A percentile compares a stretch with the other conserved stretches of the same genome.
Conservation (phyloP, 139 green algal genomes). For the Micractinium sp. region DNA sequence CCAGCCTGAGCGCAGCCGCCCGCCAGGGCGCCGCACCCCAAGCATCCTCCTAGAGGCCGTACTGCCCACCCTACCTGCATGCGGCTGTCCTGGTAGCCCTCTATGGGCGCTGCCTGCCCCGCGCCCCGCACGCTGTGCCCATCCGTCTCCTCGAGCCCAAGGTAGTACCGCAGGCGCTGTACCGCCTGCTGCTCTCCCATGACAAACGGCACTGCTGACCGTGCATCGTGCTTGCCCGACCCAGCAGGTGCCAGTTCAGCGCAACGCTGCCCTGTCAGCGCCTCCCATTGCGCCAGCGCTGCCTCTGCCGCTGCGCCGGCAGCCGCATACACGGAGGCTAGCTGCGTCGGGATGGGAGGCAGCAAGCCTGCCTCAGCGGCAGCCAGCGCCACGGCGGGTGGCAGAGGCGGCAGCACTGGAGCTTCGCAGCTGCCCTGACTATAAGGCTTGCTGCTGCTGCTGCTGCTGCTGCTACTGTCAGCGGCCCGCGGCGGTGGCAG, state of each 20-base stretch:
- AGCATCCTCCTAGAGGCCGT: background rate
- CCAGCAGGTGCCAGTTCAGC: background rate
- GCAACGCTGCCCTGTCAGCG: background rate
- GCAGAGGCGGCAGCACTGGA: slow-evolving; percentile 4
- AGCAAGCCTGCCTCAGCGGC: background rate
- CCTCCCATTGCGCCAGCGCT: background rate
- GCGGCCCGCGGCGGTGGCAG: background rate
- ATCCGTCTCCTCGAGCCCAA: background rate
- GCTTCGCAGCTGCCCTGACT: too few species aligned
- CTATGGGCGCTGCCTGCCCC: slow-evolving; percentile 17
- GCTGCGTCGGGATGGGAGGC: background rate
- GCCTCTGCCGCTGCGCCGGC: background rate
- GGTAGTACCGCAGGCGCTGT: slow-evolving; percentile 21
- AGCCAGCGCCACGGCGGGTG: background rate
- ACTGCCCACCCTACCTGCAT: slow-evolving; percentile 15
- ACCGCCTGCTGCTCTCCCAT: slow-evolving; percentile 24
- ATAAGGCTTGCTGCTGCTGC: background rate
- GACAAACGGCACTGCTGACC: slow-evolving; percentile 1
- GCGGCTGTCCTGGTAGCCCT: slow-evolving; percentile 19
- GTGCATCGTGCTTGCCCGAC: background rate
- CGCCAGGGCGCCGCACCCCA: too few species aligned
- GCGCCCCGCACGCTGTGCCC: background rate
- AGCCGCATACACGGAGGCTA: slow-evolving; percentile 5
- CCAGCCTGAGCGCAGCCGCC: too few species aligned
- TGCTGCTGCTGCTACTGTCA: too few species aligned